Conservation (phyloP, 352 stramenopile genomes). For the Thraustotheca clavata region DNA sequence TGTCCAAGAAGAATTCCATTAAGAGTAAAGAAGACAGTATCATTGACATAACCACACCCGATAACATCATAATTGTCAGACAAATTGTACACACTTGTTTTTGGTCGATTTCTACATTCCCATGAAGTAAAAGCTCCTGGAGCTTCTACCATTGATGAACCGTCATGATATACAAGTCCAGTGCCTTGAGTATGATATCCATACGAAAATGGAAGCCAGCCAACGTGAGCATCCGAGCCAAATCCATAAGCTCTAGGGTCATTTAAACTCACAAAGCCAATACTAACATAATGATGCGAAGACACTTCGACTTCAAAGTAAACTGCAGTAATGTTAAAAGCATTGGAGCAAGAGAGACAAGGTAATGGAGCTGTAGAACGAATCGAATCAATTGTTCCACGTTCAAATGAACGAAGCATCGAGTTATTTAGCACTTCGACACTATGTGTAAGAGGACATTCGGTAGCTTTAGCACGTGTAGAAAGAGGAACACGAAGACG, state of each 20-base stretch:
- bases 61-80: constrained; percentile 8
- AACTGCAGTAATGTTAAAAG: background rate
- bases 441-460: constrained; percentile 16
- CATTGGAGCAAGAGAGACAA: constrained; percentile 10
- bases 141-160: background rate
- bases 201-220: constrained; percentile 32
- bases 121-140: background rate
- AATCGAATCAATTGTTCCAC: constrained; percentile 29
- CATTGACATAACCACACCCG: constrained; percentile 26
- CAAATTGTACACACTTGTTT: constrained; percentile 9
- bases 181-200: constrained; percentile 35
- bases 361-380: constrained; percentile 22
- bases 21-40: constrained; percentile 32
- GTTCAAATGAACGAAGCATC: constrained; percentile 23
- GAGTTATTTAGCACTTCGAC: constrained; percentile 33
- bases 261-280: constrained; percentile 25
- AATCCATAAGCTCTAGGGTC: constrained; percentile 27
- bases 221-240: constrained; percentile 30
- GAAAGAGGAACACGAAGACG: constrained; percentile 21
- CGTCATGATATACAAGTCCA: constrained; percentile 30
- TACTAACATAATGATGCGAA: constrained; percentile 25
- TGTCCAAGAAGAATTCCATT: constrained; percentile 28
- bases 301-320: constrained; percentile 31
- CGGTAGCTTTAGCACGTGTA: constrained; percentile 28
- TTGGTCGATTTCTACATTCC: constrained; percentile 21